A percentile compares a stretch with the other conserved stretches of the same genome.
Evolutionary conservation across 1,284 basidiomycete genomes (phyloP).

Genomic region (Sphagnurus paluster): DNA sequence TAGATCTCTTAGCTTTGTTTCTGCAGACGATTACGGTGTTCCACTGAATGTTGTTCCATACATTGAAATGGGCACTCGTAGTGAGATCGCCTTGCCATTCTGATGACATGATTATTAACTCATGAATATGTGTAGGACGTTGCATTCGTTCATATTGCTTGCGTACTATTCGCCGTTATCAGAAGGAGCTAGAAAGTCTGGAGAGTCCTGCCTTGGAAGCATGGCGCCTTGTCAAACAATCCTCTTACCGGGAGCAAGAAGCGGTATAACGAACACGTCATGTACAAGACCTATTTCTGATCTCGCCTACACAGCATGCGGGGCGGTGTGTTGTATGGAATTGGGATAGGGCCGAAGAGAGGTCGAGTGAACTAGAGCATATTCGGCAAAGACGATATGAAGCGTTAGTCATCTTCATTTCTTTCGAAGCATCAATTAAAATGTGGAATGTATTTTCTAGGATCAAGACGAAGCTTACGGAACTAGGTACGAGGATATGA

Average conservation of each 20-base stretch:
- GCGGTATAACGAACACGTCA: not conserved
- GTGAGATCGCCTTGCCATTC: not conserved
- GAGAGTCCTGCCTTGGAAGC: conserved; percentile 1
- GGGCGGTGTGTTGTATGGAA: conserved; percentile 8
- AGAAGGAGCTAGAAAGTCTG: conserved; percentile 1
- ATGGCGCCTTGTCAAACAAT: conserved; percentile 5
- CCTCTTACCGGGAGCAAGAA: not conserved
- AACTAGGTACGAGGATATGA: conserved; percentile 2
- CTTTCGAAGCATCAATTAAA: not conserved
- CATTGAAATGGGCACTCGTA: not conserved
- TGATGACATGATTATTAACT: not conserved
- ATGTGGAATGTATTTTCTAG: not conserved
- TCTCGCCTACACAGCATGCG: conserved; percentile 3
- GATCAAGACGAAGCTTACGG: conserved; percentile 7
- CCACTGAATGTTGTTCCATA: not conserved
- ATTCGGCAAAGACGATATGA: conserved; percentile 10
- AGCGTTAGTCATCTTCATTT: conserved; percentile 6
- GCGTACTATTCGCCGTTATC: conserved; percentile 6
- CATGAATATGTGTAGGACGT: not conserved
- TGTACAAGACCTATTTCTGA: not conserved
- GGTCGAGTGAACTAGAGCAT: conserved; percentile 8
- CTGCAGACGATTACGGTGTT: not conserved
- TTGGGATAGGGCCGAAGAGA: not conserved
- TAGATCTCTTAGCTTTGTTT: conserved; percentile 1
- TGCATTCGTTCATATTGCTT: not conserved